Percentiles rank a stretch among this genome's conserved stretches.
These are phyloP conservation scores for Mycena maculata DNA, from an alignment of 768 basidiomycete genomes.

Conservation along the genomic window DNA sequence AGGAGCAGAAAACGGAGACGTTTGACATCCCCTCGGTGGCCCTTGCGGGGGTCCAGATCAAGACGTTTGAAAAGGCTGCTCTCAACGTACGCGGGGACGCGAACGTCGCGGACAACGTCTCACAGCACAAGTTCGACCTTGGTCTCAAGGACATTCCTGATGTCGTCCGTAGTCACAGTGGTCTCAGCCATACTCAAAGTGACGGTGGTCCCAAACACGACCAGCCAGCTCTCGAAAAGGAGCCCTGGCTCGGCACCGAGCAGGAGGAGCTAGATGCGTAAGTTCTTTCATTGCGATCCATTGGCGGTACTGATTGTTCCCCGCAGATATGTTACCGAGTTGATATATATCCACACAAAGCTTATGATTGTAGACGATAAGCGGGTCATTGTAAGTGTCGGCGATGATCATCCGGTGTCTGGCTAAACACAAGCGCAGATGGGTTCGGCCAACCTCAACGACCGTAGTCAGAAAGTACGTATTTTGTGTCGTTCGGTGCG, in stretches of 20 bases:
- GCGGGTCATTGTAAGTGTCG: conserved; percentile 79
- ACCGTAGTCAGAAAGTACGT: conserved; percentile 80
- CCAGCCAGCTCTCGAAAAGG: conserved; percentile 74
- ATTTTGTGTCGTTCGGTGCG: neutral
- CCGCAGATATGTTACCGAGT: conserved; percentile 80
- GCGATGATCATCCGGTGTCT: neutral
- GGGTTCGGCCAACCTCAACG: conserved; percentile 95
- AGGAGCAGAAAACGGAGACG: conserved; percentile 70
- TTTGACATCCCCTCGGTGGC: conserved; percentile 81
- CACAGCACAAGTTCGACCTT: conserved; percentile 88
- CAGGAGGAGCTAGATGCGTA: conserved; percentile 86
- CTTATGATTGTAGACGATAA: conserved; percentile 96
- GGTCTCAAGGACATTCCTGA: too few relatives aligned
- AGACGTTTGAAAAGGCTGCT: conserved; percentile 70
- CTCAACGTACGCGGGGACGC: conserved; percentile 69
- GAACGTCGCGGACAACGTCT: conserved; percentile 78
- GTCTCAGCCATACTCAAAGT: too few relatives aligned
- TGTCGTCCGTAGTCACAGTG: too few relatives aligned
- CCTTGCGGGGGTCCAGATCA: conserved; percentile 71
- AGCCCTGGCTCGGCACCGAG: conserved; percentile 86
- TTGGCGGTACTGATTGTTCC: conserved; percentile 22
- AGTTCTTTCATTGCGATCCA: conserved; percentile 47
- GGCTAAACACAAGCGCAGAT: conserved; percentile 58
- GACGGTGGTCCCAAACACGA: too few relatives aligned
- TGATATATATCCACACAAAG: conserved; percentile 88